Evolutionary conservation across 2,329 filamentous ascomycete species (phyloP), one percentile per base, ranked within the genome.

Genomic region (Myriosclerotinia duriaeana): DNA sequence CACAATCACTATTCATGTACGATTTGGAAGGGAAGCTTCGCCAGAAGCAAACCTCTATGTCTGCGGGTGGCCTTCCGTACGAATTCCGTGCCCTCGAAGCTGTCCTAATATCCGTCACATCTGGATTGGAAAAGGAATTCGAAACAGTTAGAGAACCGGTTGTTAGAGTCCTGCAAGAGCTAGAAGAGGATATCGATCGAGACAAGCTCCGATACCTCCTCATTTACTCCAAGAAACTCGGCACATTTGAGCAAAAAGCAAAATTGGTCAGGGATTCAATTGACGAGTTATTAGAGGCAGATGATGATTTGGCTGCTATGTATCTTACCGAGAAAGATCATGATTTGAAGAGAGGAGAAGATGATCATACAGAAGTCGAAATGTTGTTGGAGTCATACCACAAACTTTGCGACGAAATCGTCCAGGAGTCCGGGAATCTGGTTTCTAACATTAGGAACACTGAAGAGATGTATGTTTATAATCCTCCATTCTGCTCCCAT

Each of bases 331-430:
- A 98, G 78, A 94, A 97, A 76, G 84, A 86, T 3, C 85, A 87
- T 64, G 91, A 93, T 69, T 83, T 89, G 22, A 81, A 85, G 53
- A 84, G 93, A 64, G 87, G 87, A 64, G 89, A 93, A 69, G 87
- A 96, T 71, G 93, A 97, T 74, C 94, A 98, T 75, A 95, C 94
- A 36, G 95, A 99, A 78, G 91, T 99, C 7, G 95, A 99, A 80
- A 93, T 99, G 88, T 83, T 99, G 59, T 82, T 99, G 5, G 95
- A 99, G 78, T 97, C 93, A 3, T 99, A 99, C 77, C 92, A 98
- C 78, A 98, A 98, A 78, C 89, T 99, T 53, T 94, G 93, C 72
- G 95, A 99, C 76, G 95, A 99, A 81, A 97, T 98, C 73, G 94
- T 97, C 11, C 94, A 99, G 78, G 91, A 96, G 69, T 92, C 93